Percentiles rank a stretch among this genome's conserved stretches.
These are phyloP conservation scores for Xylaria curta DNA, from an alignment of 495 filamentous ascomycete species.

Conservation along the genomic window DNA sequence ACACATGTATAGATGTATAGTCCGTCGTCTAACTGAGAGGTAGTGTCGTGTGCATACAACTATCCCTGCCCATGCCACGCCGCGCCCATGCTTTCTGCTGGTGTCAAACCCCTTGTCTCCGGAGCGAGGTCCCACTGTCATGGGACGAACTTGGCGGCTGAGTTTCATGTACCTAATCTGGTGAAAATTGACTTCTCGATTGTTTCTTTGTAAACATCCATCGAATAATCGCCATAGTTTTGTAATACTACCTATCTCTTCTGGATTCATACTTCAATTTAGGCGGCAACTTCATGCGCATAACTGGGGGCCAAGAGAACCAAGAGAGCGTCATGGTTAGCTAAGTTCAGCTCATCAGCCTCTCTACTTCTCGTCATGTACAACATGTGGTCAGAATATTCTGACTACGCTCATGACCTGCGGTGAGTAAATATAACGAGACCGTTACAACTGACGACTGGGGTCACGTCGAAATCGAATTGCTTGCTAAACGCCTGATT, in stretches of 20 bases:
- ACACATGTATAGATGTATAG: not conserved
- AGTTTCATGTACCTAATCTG: constrained; percentile 8
- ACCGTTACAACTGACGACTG: not conserved
- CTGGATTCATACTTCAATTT: not conserved
- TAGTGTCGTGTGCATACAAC: not conserved
- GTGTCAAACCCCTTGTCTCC: constrained; percentile 6
- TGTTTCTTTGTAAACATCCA: not conserved
- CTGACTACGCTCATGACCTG: constrained; percentile 8
- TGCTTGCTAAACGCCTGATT: constrained; percentile 22
- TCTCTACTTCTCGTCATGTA: constrained; percentile 1
- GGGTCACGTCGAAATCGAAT: constrained; percentile 14
- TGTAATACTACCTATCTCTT: not conserved
- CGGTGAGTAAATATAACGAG: constrained; percentile 13
- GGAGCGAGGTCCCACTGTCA: constrained; percentile 12
- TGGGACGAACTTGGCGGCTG: constrained; percentile 27
- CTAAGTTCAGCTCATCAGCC: constrained; percentile 19
- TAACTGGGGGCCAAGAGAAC: not conserved
- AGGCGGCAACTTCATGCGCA: constrained; percentile 7
- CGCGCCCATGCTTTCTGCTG: constrained; percentile 5
- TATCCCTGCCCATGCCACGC: constrained; percentile 14
- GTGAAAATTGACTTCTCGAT: constrained; percentile 13
- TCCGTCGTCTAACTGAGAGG: not conserved
- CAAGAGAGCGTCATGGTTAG: not conserved
- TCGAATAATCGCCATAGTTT: not conserved
- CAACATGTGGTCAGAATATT: constrained; percentile 12